These are phyloP conservation scores for Terana coerulea DNA, from an alignment of 768 basidiomycete genomes.

Conservation along the genomic window DNA sequence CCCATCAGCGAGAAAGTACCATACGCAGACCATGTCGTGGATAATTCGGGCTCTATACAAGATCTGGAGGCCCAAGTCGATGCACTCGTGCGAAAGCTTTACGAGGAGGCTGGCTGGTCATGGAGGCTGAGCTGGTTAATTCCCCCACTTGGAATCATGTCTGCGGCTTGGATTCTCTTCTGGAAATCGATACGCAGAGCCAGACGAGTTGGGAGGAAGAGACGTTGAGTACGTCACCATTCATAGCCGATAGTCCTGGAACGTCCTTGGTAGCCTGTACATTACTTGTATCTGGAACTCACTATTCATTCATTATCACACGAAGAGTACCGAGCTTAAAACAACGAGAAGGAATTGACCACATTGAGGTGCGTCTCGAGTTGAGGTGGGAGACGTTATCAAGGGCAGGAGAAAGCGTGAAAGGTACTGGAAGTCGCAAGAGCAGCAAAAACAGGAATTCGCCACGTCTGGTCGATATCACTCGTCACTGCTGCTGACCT, in stretches of 20 bases:
- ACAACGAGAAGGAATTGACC: no score
- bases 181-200: constrained; percentile 29
- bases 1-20: constrained; percentile 72
- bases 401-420: no score
- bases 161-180: constrained; percentile 36
- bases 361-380: no score
- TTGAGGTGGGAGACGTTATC: no score
- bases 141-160: constrained; percentile 50
- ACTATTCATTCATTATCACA: no score
- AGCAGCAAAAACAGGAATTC: no score
- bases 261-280: neutral
- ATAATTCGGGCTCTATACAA: constrained; percentile 76
- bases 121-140: constrained; percentile 64
- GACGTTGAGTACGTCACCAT: neutral
- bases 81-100: constrained; percentile 37
- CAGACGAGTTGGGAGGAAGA: constrained; percentile 7
- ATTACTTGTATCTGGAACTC: no score
- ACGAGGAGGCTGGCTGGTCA: constrained; percentile 45
- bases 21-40: constrained; percentile 85
- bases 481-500: no score
- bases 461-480: no score
- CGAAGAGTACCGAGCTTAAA: no score
- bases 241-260: neutral
- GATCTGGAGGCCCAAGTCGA: constrained; percentile 63
- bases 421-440: no score